These are phyloP conservation scores for Hepatocystis sp. DNA, from an alignment of 169 alveolate genomes.

Conservation along the genomic window DNA sequence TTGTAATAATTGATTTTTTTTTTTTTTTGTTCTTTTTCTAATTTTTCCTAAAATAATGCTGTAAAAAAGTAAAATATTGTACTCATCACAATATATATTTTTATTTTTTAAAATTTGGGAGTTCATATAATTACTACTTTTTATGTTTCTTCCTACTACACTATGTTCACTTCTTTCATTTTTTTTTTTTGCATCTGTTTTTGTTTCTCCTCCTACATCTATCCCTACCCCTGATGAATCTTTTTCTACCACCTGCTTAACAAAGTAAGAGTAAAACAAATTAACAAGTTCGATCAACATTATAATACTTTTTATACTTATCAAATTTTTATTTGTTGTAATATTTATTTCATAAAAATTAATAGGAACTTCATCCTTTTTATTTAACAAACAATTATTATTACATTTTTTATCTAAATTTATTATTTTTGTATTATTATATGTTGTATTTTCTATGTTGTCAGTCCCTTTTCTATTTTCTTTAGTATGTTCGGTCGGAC, in stretches of 20 bases:
- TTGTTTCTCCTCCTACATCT: too few species aligned
- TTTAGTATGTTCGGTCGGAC: too few species aligned
- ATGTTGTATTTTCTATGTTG: too few species aligned
- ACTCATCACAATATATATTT: slow-evolving; percentile 22
- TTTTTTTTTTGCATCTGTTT: background rate
- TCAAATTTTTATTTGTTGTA: slow-evolving; percentile 49
- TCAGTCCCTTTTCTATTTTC: too few species aligned
- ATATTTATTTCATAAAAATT: slow-evolving; percentile 67
- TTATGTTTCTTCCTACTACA: background rate
- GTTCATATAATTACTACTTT: background rate
- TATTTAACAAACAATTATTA: too few species aligned
- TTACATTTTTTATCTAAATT: too few species aligned
- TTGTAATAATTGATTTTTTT: too few species aligned
- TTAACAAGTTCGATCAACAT: slow-evolving; percentile 43
- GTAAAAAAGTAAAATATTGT: slow-evolving; percentile 20
- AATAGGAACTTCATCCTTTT: background rate
- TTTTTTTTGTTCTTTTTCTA: slow-evolving; percentile 7
- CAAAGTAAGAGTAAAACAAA: slow-evolving; percentile 15
- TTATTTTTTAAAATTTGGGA: too few species aligned
- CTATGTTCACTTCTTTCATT: slow-evolving; percentile 5
- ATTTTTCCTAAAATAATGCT: slow-evolving; percentile 29
- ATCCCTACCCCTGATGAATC: too few species aligned
- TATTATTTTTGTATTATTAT: too few species aligned
- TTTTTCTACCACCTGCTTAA: too few species aligned
- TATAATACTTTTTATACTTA: slow-evolving; percentile 42